These are phyloP conservation scores for Primulina huaijiensis DNA, from an alignment of 257 asterid species.

Conservation along the genomic window DNA sequence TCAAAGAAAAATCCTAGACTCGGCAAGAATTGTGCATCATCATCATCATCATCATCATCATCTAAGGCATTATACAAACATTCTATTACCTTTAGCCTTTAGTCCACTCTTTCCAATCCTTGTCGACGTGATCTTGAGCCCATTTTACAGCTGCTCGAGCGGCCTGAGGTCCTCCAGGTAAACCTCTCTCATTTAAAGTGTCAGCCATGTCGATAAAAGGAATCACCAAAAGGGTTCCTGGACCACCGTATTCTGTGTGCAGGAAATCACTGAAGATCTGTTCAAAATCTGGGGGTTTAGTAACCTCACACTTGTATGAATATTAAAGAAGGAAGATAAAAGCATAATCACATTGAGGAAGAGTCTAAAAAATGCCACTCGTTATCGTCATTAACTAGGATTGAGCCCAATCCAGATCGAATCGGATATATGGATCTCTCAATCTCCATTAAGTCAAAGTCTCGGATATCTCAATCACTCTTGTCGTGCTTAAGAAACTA, in stretches of 20 bases:
- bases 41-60: not conserved
- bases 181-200: conserved; percentile 68
- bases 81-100: conserved; percentile 18
- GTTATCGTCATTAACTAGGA: too few species aligned
- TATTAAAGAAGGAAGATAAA: not conserved
- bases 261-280: conserved; percentile 73
- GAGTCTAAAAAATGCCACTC: not conserved
- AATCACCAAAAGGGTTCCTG: conserved; percentile 74
- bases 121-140: conserved; percentile 79
- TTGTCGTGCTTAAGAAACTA: too few species aligned
- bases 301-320: conserved; percentile 3
- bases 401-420: too few species aligned
- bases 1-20: too few species aligned
- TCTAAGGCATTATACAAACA: not conserved
- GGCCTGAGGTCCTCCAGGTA: conserved; percentile 94
- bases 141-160: conserved; percentile 89
- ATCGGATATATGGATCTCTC: too few species aligned
- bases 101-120: conserved; percentile 86
- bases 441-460: too few species aligned
- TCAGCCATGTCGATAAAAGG: conserved; percentile 93
- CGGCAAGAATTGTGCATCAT: not conserved
- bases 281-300: conserved; percentile 2
- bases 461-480: too few species aligned
- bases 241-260: conserved; percentile 88
- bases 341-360: not conserved